Percentiles rank a stretch among this genome's conserved stretches.
phyloP scores from a whole-genome alignment of 225 moss, liverwort and hornwort genomes.

The Sphagnum tenellum region DNA sequence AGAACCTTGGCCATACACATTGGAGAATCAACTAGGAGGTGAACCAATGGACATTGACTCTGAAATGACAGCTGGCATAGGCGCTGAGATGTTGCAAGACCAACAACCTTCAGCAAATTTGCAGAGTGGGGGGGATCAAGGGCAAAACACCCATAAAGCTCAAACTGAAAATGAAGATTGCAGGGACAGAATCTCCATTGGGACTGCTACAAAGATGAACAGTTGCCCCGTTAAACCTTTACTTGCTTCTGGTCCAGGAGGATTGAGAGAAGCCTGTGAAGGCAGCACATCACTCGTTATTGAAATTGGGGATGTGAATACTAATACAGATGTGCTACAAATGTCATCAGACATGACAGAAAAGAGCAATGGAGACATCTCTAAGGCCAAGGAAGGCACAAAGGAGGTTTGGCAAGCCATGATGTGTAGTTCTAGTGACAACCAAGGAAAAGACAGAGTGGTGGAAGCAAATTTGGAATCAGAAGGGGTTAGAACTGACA shows the following conservation, averaged over 20 bases:
- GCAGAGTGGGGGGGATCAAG: slow-evolving; percentile 6
- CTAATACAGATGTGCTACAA: slow-evolving; percentile 9
- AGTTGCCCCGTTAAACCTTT: not conserved
- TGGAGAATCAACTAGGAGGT: slow-evolving; percentile 6
- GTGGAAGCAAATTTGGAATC: too few relatives aligned
- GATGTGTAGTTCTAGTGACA: slow-evolving; percentile 4
- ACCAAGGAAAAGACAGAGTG: not conserved
- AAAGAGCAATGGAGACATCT: slow-evolving; percentile 4
- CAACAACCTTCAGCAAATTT: slow-evolving; percentile 1
- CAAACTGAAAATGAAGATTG: not conserved
- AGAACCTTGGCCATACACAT: slow-evolving; percentile 4
- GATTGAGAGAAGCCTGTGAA: slow-evolving; percentile 8
- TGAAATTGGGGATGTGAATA: slow-evolving; percentile 38
- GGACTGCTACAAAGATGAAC: not conserved
- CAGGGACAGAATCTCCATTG: slow-evolving; percentile 3
- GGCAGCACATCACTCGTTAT: slow-evolving; percentile 32
- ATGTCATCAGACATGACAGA: slow-evolving; percentile 1
- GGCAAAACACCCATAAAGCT: not conserved
- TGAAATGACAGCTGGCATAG: slow-evolving; percentile 9
- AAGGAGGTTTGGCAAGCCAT: slow-evolving; percentile 2
- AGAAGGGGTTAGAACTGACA: slow-evolving; percentile 3
- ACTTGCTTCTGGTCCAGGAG: slow-evolving; percentile 13
- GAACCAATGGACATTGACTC: slow-evolving; percentile 58
- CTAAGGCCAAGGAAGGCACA: not conserved
- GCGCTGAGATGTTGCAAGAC: not conserved